Evolutionary conservation across 768 basidiomycete genomes (phyloP).

Genomic region (Tricholoma hemisulphureum): DNA sequence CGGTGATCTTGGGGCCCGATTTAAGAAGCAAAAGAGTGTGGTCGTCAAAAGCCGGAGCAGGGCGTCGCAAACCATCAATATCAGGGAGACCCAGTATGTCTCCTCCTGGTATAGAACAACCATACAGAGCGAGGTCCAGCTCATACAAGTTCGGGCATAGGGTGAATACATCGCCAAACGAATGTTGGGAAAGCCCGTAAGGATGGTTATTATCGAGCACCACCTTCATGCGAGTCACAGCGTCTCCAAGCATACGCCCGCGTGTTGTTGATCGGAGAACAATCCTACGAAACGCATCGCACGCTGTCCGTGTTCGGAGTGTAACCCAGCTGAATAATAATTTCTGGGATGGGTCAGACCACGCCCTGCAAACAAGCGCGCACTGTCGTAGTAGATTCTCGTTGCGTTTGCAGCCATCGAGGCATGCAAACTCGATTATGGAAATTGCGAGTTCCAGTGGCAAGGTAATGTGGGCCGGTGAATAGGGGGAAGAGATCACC

Average conservation of each 20-base stretch:
- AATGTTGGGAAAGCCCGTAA: slow-evolving; percentile 48
- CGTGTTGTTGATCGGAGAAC: slow-evolving; percentile 46
- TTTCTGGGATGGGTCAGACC: slow-evolving; percentile 64
- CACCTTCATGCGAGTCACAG: slow-evolving; percentile 53
- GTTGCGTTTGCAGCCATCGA: slow-evolving; percentile 34
- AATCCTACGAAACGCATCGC: slow-evolving; percentile 52
- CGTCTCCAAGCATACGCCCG: slow-evolving; percentile 49
- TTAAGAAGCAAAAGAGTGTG: slow-evolving; percentile 50
- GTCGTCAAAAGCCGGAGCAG: slow-evolving; percentile 55
- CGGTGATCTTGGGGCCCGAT: slow-evolving; percentile 51
- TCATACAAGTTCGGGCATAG: slow-evolving; percentile 59
- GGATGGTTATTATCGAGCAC: slow-evolving; percentile 71
- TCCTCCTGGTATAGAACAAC: slow-evolving; percentile 48
- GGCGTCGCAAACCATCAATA: slow-evolving; percentile 45
- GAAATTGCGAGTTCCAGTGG: slow-evolving; percentile 64
- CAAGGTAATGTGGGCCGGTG: slow-evolving; percentile 28
- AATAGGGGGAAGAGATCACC: slow-evolving; percentile 20
- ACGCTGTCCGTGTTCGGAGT: slow-evolving; percentile 53
- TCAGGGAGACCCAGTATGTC: slow-evolving; percentile 50
- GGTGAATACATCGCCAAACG: slow-evolving; percentile 57
- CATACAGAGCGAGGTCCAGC: slow-evolving; percentile 59
- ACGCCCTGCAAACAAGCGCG: slow-evolving; percentile 64
- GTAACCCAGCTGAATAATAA: slow-evolving; percentile 59
- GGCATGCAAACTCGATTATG: slow-evolving; percentile 59
- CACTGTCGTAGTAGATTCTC: slow-evolving; percentile 48